Evolutionary conservation across 1,284 basidiomycete genomes (phyloP), one percentile per base, ranked within the genome.

Genomic region (Sporisorium reilianum): DNA sequence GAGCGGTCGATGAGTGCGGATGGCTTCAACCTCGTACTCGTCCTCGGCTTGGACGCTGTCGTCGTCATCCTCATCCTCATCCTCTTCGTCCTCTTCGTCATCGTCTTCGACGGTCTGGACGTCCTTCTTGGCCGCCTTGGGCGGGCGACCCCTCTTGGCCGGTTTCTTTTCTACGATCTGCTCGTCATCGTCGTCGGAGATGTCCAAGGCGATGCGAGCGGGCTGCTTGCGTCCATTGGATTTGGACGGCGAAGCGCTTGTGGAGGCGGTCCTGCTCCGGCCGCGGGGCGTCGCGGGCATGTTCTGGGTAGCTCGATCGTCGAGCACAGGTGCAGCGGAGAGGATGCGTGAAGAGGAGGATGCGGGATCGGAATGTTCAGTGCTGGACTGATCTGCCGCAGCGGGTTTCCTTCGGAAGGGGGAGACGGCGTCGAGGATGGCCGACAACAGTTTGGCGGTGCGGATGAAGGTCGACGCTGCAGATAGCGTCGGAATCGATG

Each of bases 21-120:
- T 55, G 18, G 38, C 61, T 28, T 77, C 75, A 36, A 77, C 64
- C 50, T 74, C 75, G 56, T 65, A 77, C 22, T 77, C 75, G 9
- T 70, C 64, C 5, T 62, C 57, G 12, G 36, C 66, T 18, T 52
- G 16, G 22, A 18, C 50, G 9, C n/a, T n/a, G 7, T 53, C 52
- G n/a, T 56, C 70, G 2, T 52, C 55, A 16, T 67, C 64, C 7
- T 64, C 68, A 2, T 53, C 63, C 2, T 52, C 59, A 0, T 67
- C 48, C 9, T 38, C 32, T 9, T 74, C 63, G 6, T n/a, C n/a
- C n/a, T n/a, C n/a, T n/a, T n/a, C n/a, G n/a, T n/a, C n/a, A n/a
- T 77, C 68, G 28, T 63, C 59, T 30, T 50, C 46, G 14, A 38
- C 40, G 25, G 62, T n/a, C 36, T 64, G 60, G 23, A 70, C 30